A percentile compares a stretch with the other conserved stretches of the same genome.
Evolutionary conservation across 768 basidiomycete species (phyloP).

Genomic region (Lentinula raphanica): DNA sequence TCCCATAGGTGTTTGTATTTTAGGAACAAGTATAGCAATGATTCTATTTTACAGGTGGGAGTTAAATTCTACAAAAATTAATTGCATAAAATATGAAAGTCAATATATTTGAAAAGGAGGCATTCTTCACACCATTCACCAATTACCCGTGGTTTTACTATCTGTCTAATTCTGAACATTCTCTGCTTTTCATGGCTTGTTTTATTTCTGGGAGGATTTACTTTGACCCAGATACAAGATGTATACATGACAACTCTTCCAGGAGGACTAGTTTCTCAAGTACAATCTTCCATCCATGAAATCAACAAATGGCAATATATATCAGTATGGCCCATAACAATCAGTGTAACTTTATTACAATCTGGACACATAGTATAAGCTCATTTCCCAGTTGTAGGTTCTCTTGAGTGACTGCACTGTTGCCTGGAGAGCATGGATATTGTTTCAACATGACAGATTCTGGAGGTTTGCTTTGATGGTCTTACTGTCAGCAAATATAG

Average conservation of each 20-base stretch:
- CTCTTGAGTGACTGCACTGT: background rate
- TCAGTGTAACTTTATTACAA: too few relatives aligned
- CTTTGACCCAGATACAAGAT: background rate
- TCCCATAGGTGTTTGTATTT: background rate
- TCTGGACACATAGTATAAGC: too few relatives aligned
- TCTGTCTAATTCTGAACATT: background rate
- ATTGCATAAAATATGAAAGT: too few relatives aligned
- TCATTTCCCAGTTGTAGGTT: too few relatives aligned
- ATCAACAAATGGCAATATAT: background rate
- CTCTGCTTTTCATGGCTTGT: background rate
- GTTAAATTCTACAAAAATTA: too few relatives aligned
- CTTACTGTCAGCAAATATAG: background rate
- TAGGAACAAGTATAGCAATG: background rate
- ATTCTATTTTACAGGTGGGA: background rate
- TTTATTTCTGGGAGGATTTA: background rate
- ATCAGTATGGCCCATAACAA: background rate
- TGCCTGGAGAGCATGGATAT: background rate
- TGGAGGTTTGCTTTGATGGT: background rate
- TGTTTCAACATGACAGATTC: background rate
- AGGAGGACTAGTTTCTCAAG: background rate
- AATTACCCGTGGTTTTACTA: background rate
- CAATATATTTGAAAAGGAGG: background rate
- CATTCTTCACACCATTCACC: background rate
- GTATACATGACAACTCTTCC: background rate
- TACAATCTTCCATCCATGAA: background rate